phyloP scores from a whole-genome alignment of 495 filamentous ascomycete species.

The Aspergillus nidulans region DNA sequence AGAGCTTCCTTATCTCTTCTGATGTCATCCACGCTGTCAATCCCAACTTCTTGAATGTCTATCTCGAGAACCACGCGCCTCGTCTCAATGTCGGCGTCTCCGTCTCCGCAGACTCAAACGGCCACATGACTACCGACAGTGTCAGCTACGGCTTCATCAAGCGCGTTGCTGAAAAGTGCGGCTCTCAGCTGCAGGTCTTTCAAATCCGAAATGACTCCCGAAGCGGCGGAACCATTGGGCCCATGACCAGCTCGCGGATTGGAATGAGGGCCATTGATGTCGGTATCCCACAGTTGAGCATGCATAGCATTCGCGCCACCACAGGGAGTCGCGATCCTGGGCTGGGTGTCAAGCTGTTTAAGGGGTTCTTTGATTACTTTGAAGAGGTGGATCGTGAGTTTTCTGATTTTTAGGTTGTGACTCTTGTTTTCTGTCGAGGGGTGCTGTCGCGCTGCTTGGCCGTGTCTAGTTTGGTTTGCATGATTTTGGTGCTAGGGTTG shows the following conservation, averaged over 20 bases:
- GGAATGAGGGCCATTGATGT: constrained; percentile 85
- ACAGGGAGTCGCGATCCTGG: constrained; percentile 85
- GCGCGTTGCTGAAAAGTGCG: constrained; percentile 66
- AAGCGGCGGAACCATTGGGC: constrained; percentile 90
- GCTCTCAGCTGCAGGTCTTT: constrained; percentile 75
- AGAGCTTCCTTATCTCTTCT: constrained; percentile 86
- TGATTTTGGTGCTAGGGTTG: background rate
- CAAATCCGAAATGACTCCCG: constrained; percentile 90
- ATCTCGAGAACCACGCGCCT: constrained; percentile 80
- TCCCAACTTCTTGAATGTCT: constrained; percentile 80
- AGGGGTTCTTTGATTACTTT: constrained; percentile 84
- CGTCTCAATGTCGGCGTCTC: constrained; percentile 84
- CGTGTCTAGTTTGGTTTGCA: background rate
- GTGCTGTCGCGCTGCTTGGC: background rate
- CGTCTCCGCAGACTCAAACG: constrained; percentile 83
- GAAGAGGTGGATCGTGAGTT: constrained; percentile 87
- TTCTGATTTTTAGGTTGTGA: constrained; percentile 39
- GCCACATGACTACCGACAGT: constrained; percentile 88
- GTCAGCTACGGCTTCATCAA: constrained; percentile 73
- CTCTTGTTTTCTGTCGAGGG: background rate
- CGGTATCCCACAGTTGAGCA: constrained; percentile 86
- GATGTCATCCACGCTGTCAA: constrained; percentile 95
- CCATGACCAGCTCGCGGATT: constrained; percentile 76
- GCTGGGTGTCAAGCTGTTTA: constrained; percentile 80
- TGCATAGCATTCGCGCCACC: constrained; percentile 92